Evolutionary conservation across 2,329 filamentous ascomycete species (phyloP).

Genomic region (Colletotrichum noveboracense): DNA sequence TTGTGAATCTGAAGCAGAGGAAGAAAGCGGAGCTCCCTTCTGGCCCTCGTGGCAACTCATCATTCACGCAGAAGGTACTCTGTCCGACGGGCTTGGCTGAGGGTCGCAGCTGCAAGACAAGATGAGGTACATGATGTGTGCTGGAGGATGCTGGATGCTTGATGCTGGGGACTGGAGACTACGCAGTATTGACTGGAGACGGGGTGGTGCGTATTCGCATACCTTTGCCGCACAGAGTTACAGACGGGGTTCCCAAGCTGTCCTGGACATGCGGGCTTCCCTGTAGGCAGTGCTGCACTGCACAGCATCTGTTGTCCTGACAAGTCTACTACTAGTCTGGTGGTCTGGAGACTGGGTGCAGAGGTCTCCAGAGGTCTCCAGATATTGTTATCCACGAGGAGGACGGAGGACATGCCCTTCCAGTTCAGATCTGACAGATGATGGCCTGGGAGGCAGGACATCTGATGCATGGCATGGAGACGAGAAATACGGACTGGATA

Average conservation of each 20-base stretch:
- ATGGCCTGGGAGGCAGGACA: neutral
- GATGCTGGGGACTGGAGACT: neutral
- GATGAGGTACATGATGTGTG: neutral
- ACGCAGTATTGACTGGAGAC: neutral
- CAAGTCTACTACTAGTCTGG: neutral
- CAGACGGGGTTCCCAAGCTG: neutral
- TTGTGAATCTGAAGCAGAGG: neutral
- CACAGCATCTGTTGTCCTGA: neutral
- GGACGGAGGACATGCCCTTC: constrained; percentile 14
- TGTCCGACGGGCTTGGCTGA: neutral
- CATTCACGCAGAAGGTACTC: neutral
- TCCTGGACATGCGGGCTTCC: neutral
- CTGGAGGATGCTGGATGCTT: neutral
- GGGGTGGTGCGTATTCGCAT: neutral
- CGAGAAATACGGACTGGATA: neutral
- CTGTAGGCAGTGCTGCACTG: constrained; percentile 14
- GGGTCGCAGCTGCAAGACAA: neutral
- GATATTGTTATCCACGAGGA: constrained; percentile 6
- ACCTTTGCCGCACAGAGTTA: neutral
- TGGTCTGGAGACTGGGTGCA: neutral
- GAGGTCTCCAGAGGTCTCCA: neutral
- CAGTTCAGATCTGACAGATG: constrained; percentile 12
- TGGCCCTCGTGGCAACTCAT: neutral
- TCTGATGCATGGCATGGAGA: neutral
- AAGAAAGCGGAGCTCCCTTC: neutral